Conservation (phyloP, 2,329 filamentous ascomycete species). For the Hawksworthiomyces lignivorus region DNA sequence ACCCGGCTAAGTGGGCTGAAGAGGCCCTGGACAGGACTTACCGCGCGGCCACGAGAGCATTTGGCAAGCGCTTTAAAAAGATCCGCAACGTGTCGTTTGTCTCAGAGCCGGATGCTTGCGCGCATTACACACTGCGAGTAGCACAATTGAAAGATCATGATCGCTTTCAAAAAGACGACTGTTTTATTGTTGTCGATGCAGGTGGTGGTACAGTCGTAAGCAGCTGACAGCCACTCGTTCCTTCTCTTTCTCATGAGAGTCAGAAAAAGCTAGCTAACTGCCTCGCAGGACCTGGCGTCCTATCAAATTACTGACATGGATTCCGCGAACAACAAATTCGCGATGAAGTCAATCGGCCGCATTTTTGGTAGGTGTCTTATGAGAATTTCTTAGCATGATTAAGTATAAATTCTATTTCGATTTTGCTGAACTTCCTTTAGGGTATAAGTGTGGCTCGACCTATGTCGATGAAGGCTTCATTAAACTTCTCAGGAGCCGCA, state of each 20-base stretch:
- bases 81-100: conserved; percentile 13
- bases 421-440: conserved; percentile 3
- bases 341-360: conserved; percentile 15
- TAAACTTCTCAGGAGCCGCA: conserved; percentile 12
- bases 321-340: conserved; percentile 16
- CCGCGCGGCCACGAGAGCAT: conserved; percentile 12
- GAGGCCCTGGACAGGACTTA: conserved; percentile 14
- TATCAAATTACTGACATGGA: conserved; percentile 18
- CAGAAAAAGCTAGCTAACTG: neutral
- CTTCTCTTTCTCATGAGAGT: too few relatives aligned
- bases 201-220: conserved; percentile 19
- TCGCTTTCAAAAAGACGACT: conserved; percentile 16
- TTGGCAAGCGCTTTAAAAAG: conserved; percentile 9
- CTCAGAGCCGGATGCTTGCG: conserved; percentile 15
- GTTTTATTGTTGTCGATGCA: conserved; percentile 21
- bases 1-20: conserved; percentile 14
- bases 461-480: conserved; percentile 18
- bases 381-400: neutral
- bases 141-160: conserved; percentile 16
- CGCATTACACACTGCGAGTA: conserved; percentile 16
- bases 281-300: conserved; percentile 15
- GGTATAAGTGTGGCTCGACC: conserved; percentile 18
- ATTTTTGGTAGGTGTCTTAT: conserved; percentile 13
- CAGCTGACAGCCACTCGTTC: neutral
- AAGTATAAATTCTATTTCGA: neutral